Evolutionary conservation across 2,329 filamentous ascomycete species (phyloP), one percentile per base, ranked within the genome.

Genomic region (Talaromyces sp.): DNA sequence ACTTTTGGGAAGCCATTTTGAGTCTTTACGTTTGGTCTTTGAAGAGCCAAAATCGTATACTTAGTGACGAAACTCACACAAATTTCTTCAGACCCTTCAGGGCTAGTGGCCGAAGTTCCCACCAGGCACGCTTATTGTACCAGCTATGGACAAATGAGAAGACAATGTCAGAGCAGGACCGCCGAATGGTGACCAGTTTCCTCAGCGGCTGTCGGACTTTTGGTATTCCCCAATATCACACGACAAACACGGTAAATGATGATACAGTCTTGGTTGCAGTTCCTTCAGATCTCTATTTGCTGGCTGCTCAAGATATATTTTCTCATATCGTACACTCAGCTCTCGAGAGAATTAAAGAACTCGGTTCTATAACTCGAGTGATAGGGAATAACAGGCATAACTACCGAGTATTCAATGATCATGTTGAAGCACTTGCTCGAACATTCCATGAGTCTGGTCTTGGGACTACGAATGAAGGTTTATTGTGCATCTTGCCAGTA

Each of bases 301-400:
- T 60, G 28, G 58, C 54, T 6, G 53, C 53, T 17, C 58, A 60
- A 50, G 53, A 60, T 25, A 46, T 60, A 13, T 60, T n/a, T n/a
- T n/a, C n/a, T n/a, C n/a, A n/a, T n/a, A n/a, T n/a, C n/a, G n/a
- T n/a, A n/a, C n/a, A n/a, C n/a, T n/a, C n/a, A n/a, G n/a, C n/a
- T n/a, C n/a, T n/a, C n/a, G n/a, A n/a, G n/a, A n/a, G n/a, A n/a
- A n/a, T n/a, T n/a, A n/a, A n/a, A n/a, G n/a, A n/a, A n/a, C n/a
- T n/a, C n/a, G n/a, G n/a, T n/a, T n/a, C n/a, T n/a, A n/a, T n/a
- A n/a, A n/a, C n/a, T n/a, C n/a, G n/a, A n/a, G n/a, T n/a, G n/a
- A n/a, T n/a, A n/a, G 50, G 43, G 1, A 51, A 8, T 13, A 43
- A 56, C 15, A 45, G 31, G 19, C 31, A 2, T n/a, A 56, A 10